Base-by-base conservation (phyloP, 164 flowering plant species). In the Aristolochia fimbriata region DNA sequence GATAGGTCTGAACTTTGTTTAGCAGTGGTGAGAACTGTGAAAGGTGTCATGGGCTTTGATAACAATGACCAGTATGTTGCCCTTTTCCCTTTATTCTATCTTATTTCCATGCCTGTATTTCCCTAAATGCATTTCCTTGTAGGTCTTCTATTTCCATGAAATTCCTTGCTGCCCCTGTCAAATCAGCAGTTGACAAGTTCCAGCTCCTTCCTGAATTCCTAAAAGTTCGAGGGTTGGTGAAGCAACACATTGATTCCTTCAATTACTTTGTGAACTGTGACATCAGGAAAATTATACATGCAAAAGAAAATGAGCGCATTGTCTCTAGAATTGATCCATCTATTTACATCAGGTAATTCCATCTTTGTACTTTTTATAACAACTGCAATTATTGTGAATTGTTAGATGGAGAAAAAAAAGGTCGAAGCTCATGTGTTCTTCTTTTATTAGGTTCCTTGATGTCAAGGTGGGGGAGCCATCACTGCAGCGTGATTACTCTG, bases 161-260 rank as follows among this genome's bases (percentile, higher is more conserved):
- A 24, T 52, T 22, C 51, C 80, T 79, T 3, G 70, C 82, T 2
- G 78, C 84, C 30, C 91, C 91, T 0, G 70, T 83, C 2, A 86
- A 83, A 65, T 71, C 75, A 0, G 70, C 83, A 0, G 87, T 85
- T 0, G 86, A 90, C 62, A 93, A 93, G 68, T 90, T 67, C 68
- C 90, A 79, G 59, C 87, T 93, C 17, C 71, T 93, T 52, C 97
- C 99, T 0, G 99, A 93, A 65, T 93, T 87, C 62, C 66, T 93
- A 2, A 93, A 89, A 87, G 93, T 86, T 60, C 79, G 99, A 70
- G 99, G 99, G 16, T 67, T 93, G 59, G 99, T 90, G 71, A 90
- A 87, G 73, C 95, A 90, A 49, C 99, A 93, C 68, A 65, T 93
- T 72, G 99, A 90, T 64, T 93, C 99, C 1, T 93, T 80, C 62